These are phyloP conservation scores for Alternaria incomplexa DNA, from an alignment of 2,329 filamentous ascomycete species.

Conservation along the genomic window DNA sequence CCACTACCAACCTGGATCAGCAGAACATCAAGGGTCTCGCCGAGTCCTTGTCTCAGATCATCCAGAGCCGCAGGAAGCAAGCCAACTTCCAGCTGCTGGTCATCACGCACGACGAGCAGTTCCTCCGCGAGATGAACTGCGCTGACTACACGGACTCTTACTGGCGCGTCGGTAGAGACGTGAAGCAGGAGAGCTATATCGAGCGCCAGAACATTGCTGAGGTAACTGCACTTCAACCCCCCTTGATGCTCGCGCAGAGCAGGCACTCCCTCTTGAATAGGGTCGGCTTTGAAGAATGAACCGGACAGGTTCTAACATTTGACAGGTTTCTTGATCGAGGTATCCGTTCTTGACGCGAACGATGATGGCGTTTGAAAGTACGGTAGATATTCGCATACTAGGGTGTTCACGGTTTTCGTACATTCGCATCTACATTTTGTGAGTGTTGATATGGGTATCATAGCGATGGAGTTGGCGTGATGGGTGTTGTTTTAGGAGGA, in stretches of 20 bases:
- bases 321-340: slow-evolving; percentile 16
- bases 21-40: slow-evolving; percentile 95
- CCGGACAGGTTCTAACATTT: slow-evolving; percentile 6
- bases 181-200: slow-evolving; percentile 87
- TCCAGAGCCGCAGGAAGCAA: slow-evolving; percentile 80
- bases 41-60: slow-evolving; percentile 83
- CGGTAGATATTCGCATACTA: background rate
- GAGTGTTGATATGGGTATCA: slow-evolving; percentile 2
- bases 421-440: background rate
- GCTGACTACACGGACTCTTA: slow-evolving; percentile 92
- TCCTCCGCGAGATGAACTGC: slow-evolving; percentile 90
- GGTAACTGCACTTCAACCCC: slow-evolving; percentile 25
- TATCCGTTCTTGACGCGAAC: background rate
- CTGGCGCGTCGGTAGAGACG: slow-evolving; percentile 82
- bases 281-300: background rate
- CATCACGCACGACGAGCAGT: slow-evolving; percentile 98
- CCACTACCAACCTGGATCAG: slow-evolving; percentile 92
- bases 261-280: background rate
- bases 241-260: background rate
- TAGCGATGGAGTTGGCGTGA: slow-evolving; percentile 2
- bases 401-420: background rate
- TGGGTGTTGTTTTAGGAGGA: background rate
- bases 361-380: background rate
- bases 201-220: slow-evolving; percentile 61
- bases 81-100: slow-evolving; percentile 97